Conservation (phyloP, 2,329 filamentous ascomycete genomes). For the Fusarium sp. region DNA sequence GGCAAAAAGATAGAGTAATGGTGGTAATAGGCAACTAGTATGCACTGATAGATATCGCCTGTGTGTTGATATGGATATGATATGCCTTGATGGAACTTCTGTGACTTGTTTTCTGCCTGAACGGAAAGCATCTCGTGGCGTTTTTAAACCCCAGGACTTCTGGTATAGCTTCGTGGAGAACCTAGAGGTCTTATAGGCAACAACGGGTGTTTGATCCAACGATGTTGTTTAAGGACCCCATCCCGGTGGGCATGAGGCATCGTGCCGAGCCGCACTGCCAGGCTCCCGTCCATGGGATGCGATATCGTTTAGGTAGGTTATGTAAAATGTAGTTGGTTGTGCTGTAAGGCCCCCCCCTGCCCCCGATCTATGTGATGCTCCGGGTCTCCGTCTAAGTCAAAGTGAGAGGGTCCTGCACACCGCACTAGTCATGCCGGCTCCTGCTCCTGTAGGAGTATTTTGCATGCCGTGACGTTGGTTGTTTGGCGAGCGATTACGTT, state of each 20-base stretch:
- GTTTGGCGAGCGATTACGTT: neutral
- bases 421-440: slow-evolving; percentile 15
- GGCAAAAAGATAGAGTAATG: neutral
- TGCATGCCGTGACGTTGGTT: neutral
- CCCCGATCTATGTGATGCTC: slow-evolving; percentile 28
- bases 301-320: slow-evolving; percentile 25
- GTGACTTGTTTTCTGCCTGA: slow-evolving; percentile 38
- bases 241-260: slow-evolving; percentile 26
- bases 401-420: slow-evolving; percentile 7
- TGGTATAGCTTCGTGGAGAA: slow-evolving; percentile 7
- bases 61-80: slow-evolving; percentile 1
- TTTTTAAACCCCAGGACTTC: slow-evolving; percentile 39
- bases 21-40: slow-evolving; percentile 22
- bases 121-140: slow-evolving; percentile 33
- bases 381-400: slow-evolving; percentile 25
- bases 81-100: slow-evolving; percentile 17
- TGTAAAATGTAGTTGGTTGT: slow-evolving; percentile 12
- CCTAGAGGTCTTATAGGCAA: slow-evolving; percentile 39
- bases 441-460: slow-evolving; percentile 4
- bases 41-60: slow-evolving; percentile 4
- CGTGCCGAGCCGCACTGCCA: slow-evolving; percentile 48
- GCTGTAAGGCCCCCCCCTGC: slow-evolving; percentile 7
- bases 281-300: slow-evolving; percentile 44
- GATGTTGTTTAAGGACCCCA: slow-evolving; percentile 27
- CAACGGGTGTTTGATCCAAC: slow-evolving; percentile 22